These are phyloP conservation scores for Plasmodium ovale DNA, from an alignment of 169 alveolate genomes.

Conservation along the genomic window DNA sequence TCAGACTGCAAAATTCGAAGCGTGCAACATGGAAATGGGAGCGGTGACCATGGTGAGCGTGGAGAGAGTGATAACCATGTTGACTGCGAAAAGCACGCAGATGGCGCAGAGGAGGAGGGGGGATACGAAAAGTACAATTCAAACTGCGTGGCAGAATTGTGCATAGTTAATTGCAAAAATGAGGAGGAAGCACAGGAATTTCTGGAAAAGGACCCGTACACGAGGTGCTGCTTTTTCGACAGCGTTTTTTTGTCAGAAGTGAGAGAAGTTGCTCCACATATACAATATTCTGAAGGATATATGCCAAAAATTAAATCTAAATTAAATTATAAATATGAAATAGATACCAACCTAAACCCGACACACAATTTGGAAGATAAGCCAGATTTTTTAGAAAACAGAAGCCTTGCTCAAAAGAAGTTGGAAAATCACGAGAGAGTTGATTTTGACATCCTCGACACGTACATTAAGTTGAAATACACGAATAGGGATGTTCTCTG, in stretches of 20 bases:
- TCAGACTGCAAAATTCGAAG: background rate
- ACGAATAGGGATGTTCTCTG: constrained; percentile 21
- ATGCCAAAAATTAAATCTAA: constrained; percentile 34
- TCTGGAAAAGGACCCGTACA: constrained; percentile 74
- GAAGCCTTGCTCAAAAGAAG: constrained; percentile 10
- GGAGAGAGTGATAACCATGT: too few species aligned
- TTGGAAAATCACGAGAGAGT: constrained; percentile 24
- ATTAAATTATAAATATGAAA: constrained; percentile 48
- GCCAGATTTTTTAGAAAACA: constrained; percentile 49
- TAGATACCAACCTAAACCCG: constrained; percentile 37
- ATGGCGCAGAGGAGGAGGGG: background rate
- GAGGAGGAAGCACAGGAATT: constrained; percentile 77
- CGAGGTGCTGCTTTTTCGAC: constrained; percentile 72
- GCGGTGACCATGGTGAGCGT: background rate
- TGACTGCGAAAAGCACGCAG: background rate
- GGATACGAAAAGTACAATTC: background rate
- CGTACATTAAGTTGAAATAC: constrained; percentile 61
- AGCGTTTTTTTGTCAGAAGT: constrained; percentile 75
- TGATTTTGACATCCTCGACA: constrained; percentile 35
- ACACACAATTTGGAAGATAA: constrained; percentile 58
- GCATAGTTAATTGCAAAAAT: constrained; percentile 55
- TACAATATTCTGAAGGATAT: constrained; percentile 27
- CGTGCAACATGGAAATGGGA: background rate
- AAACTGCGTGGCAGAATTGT: constrained; percentile 65
- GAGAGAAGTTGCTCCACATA: constrained; percentile 72